Conservation (phyloP, 2,329 filamentous ascomycete genomes). For the Talaromyces rugulosus region DNA sequence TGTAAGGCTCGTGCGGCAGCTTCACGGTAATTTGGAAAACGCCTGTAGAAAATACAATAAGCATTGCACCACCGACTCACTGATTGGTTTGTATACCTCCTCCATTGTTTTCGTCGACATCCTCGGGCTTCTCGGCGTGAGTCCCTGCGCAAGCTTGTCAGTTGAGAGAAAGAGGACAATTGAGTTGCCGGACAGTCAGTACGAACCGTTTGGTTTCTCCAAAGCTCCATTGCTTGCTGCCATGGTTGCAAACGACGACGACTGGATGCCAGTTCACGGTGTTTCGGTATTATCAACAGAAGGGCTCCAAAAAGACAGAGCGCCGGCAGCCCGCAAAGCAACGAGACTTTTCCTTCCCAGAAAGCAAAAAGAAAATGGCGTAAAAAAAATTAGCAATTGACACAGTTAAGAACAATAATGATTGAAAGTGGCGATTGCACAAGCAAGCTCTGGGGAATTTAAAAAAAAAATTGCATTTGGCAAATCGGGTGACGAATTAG, state of each 20-base stretch:
- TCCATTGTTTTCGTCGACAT: constrained; percentile 30
- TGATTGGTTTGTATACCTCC: constrained; percentile 27
- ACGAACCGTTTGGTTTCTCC: constrained; percentile 37
- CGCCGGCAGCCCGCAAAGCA: constrained; percentile 4
- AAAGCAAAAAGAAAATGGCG: constrained; percentile 4
- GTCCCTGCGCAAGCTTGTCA: constrained; percentile 22
- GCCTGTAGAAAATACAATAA: constrained; percentile 26
- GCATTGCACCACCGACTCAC: neutral
- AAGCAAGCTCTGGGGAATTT: constrained; percentile 25
- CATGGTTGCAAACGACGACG: constrained; percentile 24
- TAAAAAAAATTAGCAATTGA: constrained; percentile 9
- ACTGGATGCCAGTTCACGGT: neutral
- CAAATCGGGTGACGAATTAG: constrained; percentile 26
- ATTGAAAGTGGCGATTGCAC: constrained; percentile 16
- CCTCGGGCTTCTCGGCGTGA: constrained; percentile 27
- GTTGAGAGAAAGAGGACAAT: neutral
- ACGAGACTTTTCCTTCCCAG: constrained; percentile 6
- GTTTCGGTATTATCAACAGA: neutral
- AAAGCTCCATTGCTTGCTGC: constrained; percentile 35
- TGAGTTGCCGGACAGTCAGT: constrained; percentile 1
- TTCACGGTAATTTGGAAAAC: constrained; percentile 72
- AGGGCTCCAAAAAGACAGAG: constrained; percentile 2
- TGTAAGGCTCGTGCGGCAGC: constrained; percentile 72
- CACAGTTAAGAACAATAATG: constrained; percentile 12
- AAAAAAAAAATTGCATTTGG: constrained; percentile 41